phyloP scores from a whole-genome alignment of 495 filamentous ascomycete genomes.

The Talaromyces adpressus region DNA sequence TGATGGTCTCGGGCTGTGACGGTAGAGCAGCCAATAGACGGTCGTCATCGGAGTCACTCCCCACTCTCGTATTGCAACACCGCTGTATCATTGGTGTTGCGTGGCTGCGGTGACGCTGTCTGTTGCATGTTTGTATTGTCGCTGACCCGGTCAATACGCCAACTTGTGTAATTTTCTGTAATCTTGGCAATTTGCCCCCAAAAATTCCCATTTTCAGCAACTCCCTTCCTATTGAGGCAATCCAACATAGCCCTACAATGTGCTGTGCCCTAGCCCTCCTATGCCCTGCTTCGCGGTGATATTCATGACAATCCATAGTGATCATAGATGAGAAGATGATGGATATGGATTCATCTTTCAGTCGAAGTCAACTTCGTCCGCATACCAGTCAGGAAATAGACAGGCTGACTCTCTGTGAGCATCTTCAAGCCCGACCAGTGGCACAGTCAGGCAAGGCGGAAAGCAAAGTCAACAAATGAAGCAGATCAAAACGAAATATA shows the following conservation, averaged over 20 bases:
- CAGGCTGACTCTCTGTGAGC: neutral
- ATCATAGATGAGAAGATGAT: neutral
- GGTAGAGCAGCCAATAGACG: neutral
- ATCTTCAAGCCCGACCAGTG: neutral
- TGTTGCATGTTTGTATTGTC: neutral
- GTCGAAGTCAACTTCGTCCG: neutral
- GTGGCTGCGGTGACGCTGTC: neutral
- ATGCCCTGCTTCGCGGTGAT: neutral
- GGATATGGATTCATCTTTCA: neutral
- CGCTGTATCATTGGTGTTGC: neutral
- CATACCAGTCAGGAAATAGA: neutral
- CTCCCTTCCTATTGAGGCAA: neutral
- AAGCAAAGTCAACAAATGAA: neutral
- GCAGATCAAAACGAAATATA: neutral
- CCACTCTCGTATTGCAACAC: neutral
- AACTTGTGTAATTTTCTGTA: neutral
- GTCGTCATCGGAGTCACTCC: neutral
- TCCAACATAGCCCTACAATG: neutral
- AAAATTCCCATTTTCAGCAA: neutral
- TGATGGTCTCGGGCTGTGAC: neutral
- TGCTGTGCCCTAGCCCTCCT: neutral
- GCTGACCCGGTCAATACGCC: neutral
- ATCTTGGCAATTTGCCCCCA: neutral
- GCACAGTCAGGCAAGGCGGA: neutral
- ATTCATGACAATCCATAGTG: neutral